A percentile compares a stretch with the other conserved stretches of the same genome.
Evolutionary conservation across 1,139 yeast species (phyloP).

Genomic region (Nadsonia commutata): DNA sequence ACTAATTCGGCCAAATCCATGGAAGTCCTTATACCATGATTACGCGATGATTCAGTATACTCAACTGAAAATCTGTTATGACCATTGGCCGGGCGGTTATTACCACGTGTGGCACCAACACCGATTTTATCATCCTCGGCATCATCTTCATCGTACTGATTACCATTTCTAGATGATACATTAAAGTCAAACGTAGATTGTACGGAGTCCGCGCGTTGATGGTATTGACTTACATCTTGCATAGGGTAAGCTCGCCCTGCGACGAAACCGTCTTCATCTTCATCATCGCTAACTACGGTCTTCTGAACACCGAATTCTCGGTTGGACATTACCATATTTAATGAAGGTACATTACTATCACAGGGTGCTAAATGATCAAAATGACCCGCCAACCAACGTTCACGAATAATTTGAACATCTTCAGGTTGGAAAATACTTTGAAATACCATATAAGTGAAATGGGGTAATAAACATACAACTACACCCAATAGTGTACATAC

Average conservation of each 20-base stretch:
- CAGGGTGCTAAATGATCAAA: conserved; percentile 8
- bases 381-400: conserved; percentile 24
- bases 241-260: too few relatives aligned
- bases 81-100: too few relatives aligned
- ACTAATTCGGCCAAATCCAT: not conserved
- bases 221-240: too few relatives aligned
- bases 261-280: too few relatives aligned
- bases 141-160: too few relatives aligned
- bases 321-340: not conserved
- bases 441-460: conserved; percentile 50
- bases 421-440: conserved; percentile 51
- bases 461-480: conserved; percentile 56
- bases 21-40: not conserved
- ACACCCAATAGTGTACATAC: conserved; percentile 63
- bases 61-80: not conserved
- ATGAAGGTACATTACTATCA: not conserved
- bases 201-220: too few relatives aligned
- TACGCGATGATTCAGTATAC: not conserved
- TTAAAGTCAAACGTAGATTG: too few relatives aligned
- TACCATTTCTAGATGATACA: too few relatives aligned
- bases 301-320: too few relatives aligned
- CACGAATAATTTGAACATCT: conserved; percentile 79
- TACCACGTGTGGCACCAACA: too few relatives aligned
- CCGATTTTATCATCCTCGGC: too few relatives aligned
- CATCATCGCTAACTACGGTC: too few relatives aligned